Evolutionary conservation across 2,329 filamentous ascomycete species (phyloP), one percentile per base, ranked within the genome.

Genomic region (Colletotrichum eremochloae): DNA sequence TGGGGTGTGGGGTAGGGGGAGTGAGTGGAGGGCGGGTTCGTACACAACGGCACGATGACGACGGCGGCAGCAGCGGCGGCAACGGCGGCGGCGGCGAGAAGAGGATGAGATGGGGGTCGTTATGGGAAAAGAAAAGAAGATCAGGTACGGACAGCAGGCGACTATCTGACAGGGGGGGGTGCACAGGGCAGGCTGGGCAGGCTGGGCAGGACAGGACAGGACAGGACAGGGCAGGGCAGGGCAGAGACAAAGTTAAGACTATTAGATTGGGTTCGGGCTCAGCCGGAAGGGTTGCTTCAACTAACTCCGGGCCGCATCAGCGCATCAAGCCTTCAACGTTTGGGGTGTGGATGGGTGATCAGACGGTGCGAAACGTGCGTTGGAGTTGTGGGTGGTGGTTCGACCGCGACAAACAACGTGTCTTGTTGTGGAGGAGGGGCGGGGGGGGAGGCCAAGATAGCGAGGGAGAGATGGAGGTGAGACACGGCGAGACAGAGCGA

Each of bases 1-100:
- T 55, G 66, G 58, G 66, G 58, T 46, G 36, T 55, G 66, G 58
- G 66, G 58, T 31, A 38, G 55, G 36, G n/a, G 60, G 38, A n/a
- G 31, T 24, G 24, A 24, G 24, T 24, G 12, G 14, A 42, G 40
- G 2, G 40, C 8, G 18, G 44, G 44, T 46, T 46, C 44, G 20
- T 46, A n/a, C 18, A n/a, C 20, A 20, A 20, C 42, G 42, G 42
- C 18, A 46, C 44, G 18, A 46, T 8, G 20, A n/a, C 2, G 44
- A 20, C 44, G 20, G 44, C 44, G 44, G n/a, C n/a, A n/a, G n/a
- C n/a, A n/a, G n/a, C n/a, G n/a, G 18, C 44, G 44, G 44, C 18
- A 1, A 15, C 14, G 15, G 15, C 14, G 15, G 15, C 12, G 4
- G 44, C 18, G 7, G 44, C 18, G 44, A 24, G 44, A 20, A 2